Evolutionary conservation across 2,329 filamentous ascomycete genomes (phyloP), one percentile per base, ranked within the genome.

Genomic region (Aureobasidium sp.): DNA sequence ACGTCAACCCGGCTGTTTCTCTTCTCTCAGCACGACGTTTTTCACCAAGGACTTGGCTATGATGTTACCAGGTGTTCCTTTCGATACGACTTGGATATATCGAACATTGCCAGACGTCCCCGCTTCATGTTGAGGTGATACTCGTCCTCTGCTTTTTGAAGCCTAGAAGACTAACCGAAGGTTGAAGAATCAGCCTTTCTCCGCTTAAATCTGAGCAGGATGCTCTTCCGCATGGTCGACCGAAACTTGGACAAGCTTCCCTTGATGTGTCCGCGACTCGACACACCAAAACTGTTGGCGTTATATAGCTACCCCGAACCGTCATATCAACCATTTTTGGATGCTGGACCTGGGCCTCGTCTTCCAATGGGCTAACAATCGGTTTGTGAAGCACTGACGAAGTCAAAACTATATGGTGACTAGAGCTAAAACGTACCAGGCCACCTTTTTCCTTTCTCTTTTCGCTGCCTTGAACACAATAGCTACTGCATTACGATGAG

Each of bases 351-450:
- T 42, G 37, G 36, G 20, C 11, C 22, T 14, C 17, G 4, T 22
- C 15, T n/a, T n/a, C 31, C 22, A 12, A 6, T 12, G 31, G 22
- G 5, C 15, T 14, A 55, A 17, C 27, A n/a, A 51, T 20, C 49
- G 63, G 63, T 65, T 31, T 48, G 63, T 65, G 5, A 14, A 29
- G 12, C 25, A 22, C 15, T 17, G 25, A 58, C 25, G 2, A 25
- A 22, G 5, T 49, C 31, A 55, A 27, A 62, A 7, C 11, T 22
- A 27, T 34, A 34, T 34, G 31, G 11, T 39, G 39, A 49, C 39
- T 29, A 5, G 3, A 2, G 59, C 61, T 62, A 48, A 51, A 49
- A 41, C 27, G 27, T 15, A 48, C 29, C 60, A 63, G 61, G 62
- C 62, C 56, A 37, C 48, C 41, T 59, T 47, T 48, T 41, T 53